Conservation (phyloP, 2,329 filamentous ascomycete species). For the Thermomyces lanuginosus region DNA sequence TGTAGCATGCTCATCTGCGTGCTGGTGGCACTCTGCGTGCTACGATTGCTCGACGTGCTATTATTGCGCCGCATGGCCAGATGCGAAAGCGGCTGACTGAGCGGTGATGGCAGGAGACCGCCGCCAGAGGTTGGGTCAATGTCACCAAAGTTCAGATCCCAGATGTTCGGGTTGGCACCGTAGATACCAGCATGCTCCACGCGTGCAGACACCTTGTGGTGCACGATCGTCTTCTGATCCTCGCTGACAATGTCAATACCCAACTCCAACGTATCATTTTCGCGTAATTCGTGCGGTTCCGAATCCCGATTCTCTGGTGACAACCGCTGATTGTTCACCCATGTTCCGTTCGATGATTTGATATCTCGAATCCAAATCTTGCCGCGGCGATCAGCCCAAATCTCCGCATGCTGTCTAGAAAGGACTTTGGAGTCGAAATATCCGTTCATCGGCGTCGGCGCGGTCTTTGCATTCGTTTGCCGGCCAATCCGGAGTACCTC, state of each 20-base stretch:
- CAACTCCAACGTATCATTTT: conserved; percentile 80
- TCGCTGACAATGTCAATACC: conserved; percentile 98
- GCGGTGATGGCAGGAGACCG: conserved; percentile 52
- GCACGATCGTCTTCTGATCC: conserved; percentile 94
- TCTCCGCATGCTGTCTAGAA: conserved; percentile 87
- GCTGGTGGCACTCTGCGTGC: conserved; percentile 39
- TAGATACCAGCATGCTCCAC: conserved; percentile 88
- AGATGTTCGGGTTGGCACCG: conserved; percentile 50
- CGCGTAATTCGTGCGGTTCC: conserved; percentile 81
- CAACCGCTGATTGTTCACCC: conserved; percentile 80
- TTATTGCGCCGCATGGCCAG: conserved; percentile 54
- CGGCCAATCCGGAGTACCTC: conserved; percentile 88
- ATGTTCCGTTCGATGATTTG: conserved; percentile 96
- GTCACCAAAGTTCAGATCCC: conserved; percentile 86
- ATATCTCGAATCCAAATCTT: conserved; percentile 95
- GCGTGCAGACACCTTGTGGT: conserved; percentile 94
- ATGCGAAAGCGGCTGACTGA: conserved; percentile 47
- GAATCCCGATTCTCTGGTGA: conserved; percentile 93
- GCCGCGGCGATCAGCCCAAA: conserved; percentile 71
- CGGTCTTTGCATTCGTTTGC: conserved; percentile 92
- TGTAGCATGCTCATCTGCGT: conserved; percentile 42
- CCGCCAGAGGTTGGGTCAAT: conserved; percentile 62
- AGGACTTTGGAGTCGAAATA: conserved; percentile 98
- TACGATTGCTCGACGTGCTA: conserved; percentile 48
- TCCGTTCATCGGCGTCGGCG: conserved; percentile 78